Evolutionary conservation across 2,329 filamentous ascomycete genomes (phyloP), one percentile per base, ranked within the genome.

Genomic region (Phialophora tarda): DNA sequence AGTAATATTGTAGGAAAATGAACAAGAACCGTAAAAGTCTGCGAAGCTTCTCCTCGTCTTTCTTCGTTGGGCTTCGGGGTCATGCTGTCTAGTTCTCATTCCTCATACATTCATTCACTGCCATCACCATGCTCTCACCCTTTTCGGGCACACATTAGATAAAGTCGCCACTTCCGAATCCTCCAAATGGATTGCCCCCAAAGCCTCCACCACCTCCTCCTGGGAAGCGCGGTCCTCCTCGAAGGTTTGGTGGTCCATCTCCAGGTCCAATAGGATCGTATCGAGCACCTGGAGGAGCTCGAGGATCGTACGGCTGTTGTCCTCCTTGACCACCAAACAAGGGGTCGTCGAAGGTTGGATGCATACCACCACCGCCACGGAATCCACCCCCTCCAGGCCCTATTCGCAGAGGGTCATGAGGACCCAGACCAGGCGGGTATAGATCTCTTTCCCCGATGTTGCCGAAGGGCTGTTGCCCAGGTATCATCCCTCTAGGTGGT

Each of bases 331-430:
- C 89, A 5, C 84, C 85, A 75, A 97, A 97, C 56, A 97, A 78
- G 6, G 92, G 92, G 75, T 98, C 93, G 73, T 97, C 92, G 76
- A 97, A 95, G 0, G 93, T 96, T 0, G 95, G 95, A 78, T 97
- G 91, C 95, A 99, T 99, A 0, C 95, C 95, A 12, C 90, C 88
- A 11, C 85, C 85, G 23, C 88, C 85, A 14, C 87, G 86, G 4
- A 88, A 78, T 14, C 53, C 53, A 0, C 86, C 84, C 56, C 86
- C 83, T 26, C 84, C 82, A 32, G 86, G 86, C 6, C 88, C 86
- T 63, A 92, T 86, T 34, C 91, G 82, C 2, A 97, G 79, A 12
- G 94, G 93, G 77, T 97, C 93, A 73, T 93, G 83, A 0, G 93
- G 93, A 0, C 93, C 93, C 0, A 99, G 81, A 0, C 92, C 92